Base-by-base conservation (phyloP, 441 rosid species). In the Euphorbia schlechtendalii region DNA sequence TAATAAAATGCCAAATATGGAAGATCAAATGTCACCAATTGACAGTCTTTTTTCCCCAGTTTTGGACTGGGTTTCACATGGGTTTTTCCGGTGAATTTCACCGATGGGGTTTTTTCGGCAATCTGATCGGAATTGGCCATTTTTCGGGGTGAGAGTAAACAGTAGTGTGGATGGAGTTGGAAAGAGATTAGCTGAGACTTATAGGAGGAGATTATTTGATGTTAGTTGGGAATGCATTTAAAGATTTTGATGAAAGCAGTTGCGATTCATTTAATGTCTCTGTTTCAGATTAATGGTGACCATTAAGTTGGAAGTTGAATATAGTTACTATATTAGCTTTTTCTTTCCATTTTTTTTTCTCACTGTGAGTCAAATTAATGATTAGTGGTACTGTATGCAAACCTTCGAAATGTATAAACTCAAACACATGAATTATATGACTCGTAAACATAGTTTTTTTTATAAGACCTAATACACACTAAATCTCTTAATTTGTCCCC, bases 21-120 rank as follows among this genome's bases (percentile, higher is more conserved):
- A 57, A 92, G 94, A 71, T 92, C 98, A 65, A 89, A 92, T 1
- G 96, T 92, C 53, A 86, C 80, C 71, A 92, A 56, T 4, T 85
- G 86, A 53, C 84, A 84, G 25, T 89, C 90, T 53, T 64, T 82
- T 71, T 77, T 84, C 43, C 96, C 96, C 2, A 89, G 54, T 8
- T 59, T 61, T 61, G 83, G 81, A 61, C 52, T 54, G 11, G 98
- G 96, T 72, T 83, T 88, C 61, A 86, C 90, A 17, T 76, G 80
- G 73, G 81, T 73, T 61, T 74, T 87, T 59, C 64, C 63, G 0
- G 69, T 64, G 56, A 81, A 34, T 59, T 82, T 84, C 68, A 92
- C 78, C 72, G 74, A 70, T 74, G 54, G 60, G 30, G 45, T 56
- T 51, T 73, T 74, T 41, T 38, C 41, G 6, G 11, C 10, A 8